These are phyloP conservation scores for Rhododendron ferrugineum DNA, from an alignment of 148 eudicot genomes.

Conservation along the genomic window DNA sequence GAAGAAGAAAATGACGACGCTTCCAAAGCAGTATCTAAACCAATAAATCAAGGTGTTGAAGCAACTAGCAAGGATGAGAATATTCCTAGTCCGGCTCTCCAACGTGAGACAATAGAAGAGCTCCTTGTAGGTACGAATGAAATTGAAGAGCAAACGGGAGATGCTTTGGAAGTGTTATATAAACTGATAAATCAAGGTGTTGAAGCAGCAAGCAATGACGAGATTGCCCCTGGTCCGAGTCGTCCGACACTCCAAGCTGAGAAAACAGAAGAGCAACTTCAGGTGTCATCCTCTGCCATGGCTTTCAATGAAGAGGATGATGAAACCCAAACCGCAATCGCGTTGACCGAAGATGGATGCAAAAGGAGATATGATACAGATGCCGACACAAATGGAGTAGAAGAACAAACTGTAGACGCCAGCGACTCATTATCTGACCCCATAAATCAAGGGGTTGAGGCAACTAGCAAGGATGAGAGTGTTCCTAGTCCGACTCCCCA, in stretches of 20 bases:
- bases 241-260: neutral
- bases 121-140: neutral
- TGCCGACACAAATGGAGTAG: neutral
- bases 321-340: neutral
- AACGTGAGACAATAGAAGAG: neutral
- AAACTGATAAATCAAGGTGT: constrained; percentile 6
- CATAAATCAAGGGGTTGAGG: neutral
- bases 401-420: neutral
- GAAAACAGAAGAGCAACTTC: constrained; percentile 2
- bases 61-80: neutral
- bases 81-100: neutral
- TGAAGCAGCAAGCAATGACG: constrained; percentile 6
- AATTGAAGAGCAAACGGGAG: neutral
- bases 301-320: neutral
- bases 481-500: neutral
- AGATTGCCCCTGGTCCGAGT: neutral
- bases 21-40: neutral
- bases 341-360: neutral
- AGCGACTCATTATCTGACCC: neutral
- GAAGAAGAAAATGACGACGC: neutral
- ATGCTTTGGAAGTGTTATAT: neutral
- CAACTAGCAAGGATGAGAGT: neutral
- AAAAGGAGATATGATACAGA: neutral
- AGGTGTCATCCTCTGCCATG: neutral
- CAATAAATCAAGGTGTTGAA: neutral